These are phyloP conservation scores for Boletellus deceptivus DNA, from an alignment of 1,284 basidiomycete genomes.

Conservation along the genomic window DNA sequence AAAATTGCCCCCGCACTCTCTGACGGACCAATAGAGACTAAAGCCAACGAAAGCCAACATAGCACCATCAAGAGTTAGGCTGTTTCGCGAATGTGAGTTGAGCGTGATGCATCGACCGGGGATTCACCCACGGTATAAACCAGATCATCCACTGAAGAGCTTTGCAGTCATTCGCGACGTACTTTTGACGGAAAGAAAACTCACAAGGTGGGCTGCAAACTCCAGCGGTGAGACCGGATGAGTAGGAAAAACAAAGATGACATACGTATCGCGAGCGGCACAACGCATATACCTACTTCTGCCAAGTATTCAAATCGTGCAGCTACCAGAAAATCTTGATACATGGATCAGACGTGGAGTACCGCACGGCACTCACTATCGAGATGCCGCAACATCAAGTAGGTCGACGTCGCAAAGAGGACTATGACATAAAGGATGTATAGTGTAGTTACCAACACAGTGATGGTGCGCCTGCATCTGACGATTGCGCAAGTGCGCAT, in stretches of 20 bases:
- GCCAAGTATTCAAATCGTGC: constrained; percentile 7
- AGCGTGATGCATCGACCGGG: neutral
- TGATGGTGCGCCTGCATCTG: neutral
- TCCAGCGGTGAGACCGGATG: neutral
- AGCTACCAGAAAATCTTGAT: constrained; percentile 1
- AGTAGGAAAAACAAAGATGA: neutral
- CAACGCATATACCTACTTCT: constrained; percentile 11
- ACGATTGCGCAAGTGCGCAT: neutral
- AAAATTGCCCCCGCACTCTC: neutral
- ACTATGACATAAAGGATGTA: neutral
- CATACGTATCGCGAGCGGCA: constrained; percentile 6
- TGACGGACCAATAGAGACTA: neutral
- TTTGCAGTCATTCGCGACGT: neutral
- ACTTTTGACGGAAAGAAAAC: neutral
- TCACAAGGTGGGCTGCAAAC: constrained; percentile 10
- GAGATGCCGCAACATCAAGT: neutral
- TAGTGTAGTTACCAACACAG: neutral
- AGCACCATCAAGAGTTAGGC: neutral
- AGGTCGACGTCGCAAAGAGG: neutral
- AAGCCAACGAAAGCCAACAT: neutral
- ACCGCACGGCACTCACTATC: neutral
- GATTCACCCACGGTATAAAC: constrained; percentile 15
- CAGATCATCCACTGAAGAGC: constrained; percentile 15
- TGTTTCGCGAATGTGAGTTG: neutral
- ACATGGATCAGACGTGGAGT: neutral